These are phyloP conservation scores for Mortierella sp. DNA, from an alignment of 371 early-diverging fungal genomes.

Conservation along the genomic window DNA sequence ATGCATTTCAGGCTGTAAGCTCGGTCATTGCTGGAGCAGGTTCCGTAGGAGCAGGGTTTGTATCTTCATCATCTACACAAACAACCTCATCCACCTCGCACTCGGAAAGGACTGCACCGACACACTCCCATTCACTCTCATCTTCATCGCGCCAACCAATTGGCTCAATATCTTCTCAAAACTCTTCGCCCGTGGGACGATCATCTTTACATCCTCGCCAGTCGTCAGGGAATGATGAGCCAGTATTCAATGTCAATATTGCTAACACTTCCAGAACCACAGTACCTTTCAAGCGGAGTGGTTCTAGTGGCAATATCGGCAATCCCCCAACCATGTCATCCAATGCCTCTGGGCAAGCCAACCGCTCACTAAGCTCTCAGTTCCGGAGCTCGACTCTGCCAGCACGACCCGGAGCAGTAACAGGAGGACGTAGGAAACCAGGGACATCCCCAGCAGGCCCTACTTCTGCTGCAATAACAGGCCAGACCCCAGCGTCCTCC, in stretches of 20 bases:
- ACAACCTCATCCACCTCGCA: not conserved
- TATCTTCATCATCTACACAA: slow-evolving; percentile 5
- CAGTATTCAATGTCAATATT: slow-evolving; percentile 33
- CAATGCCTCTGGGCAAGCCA: not conserved
- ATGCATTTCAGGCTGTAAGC: slow-evolving; percentile 32
- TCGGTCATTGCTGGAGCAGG: slow-evolving; percentile 20
- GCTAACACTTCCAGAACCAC: not conserved
- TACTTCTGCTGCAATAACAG: not conserved
- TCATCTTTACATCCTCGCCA: slow-evolving; percentile 1
- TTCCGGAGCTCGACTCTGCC: slow-evolving; percentile 5
- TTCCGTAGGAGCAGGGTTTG: slow-evolving; percentile 1
- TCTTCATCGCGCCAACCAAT: slow-evolving; percentile 9
- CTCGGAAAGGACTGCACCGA: not conserved
- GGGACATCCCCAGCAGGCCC: slow-evolving; percentile 12
- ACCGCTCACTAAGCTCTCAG: not conserved
- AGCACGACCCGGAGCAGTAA: slow-evolving; percentile 40
- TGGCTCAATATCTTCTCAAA: slow-evolving; percentile 10
- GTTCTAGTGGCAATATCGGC: slow-evolving; percentile 7
- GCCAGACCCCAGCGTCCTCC: slow-evolving; percentile 25
- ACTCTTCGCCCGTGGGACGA: not conserved
- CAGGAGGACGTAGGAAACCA: slow-evolving; percentile 36
- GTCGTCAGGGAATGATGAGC: slow-evolving; percentile 13
- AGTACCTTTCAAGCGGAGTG: slow-evolving; percentile 20
- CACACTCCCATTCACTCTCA: not conserved
- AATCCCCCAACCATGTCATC: not conserved